Evolutionary conservation across 306 rosid genomes (phyloP), one percentile per base, ranked within the genome.

Genomic region (Prunus mongolica): DNA sequence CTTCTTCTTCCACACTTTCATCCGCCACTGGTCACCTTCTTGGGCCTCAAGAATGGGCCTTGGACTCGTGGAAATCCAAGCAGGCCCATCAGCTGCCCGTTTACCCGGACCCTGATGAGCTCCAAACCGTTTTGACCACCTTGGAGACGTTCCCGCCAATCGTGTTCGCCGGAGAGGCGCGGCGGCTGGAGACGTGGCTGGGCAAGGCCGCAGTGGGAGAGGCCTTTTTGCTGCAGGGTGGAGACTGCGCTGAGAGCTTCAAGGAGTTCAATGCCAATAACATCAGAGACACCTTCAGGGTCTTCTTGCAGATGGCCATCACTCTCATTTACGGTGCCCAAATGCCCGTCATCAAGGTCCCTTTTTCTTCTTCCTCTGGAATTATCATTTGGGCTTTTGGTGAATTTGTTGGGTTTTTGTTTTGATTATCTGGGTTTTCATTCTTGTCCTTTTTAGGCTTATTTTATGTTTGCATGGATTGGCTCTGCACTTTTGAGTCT

Each of bases 161-260:
- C 28, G 82, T 84, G 52, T 84, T 84, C 73, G 82, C 87, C 16
- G 87, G 87, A 2, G 87, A 84, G 76, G 84, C 87, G 30, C 62
- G 80, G 52, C 55, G 72, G 71, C 87, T 84, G 30, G 87, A 84
- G 77, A 77, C 67, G 25, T 60, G 76, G 57, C 84, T 84, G 18
- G 87, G 82, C 15, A 81, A 84, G 82, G 84, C 87, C 22, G 87
- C 84, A 8, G 28, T 60, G 50, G 87, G 87, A 1, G 79, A 84
- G 72, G 87, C 87, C 0, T 84, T 84, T 73, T 38, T 84, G 55
- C 87, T 84, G 47, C 87, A 84, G 24, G 87, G 87, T 0, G 87
- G 84, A 44, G 87, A 80, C 47, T 91, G 93, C 25, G 97, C 97
- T 5, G 97, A 91, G 87, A 91, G 95, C 79, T 91, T 91, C 86